A percentile compares a stretch with the other conserved stretches of the same genome.
These are phyloP conservation scores for Pseudozyma thailandica DNA, from an alignment of 1,284 basidiomycete genomes.

Conservation along the genomic window DNA sequence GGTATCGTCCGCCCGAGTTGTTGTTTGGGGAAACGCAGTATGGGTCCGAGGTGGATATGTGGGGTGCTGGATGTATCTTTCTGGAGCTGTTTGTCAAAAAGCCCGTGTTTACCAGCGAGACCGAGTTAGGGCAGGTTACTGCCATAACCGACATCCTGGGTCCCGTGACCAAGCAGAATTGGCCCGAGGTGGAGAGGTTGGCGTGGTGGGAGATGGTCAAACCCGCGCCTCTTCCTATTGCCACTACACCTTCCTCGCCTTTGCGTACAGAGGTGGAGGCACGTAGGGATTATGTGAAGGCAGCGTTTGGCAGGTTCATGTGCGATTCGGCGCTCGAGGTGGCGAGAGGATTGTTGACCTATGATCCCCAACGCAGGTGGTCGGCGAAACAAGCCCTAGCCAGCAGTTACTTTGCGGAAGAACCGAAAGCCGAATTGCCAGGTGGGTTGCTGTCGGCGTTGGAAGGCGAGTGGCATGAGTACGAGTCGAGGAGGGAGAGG, in stretches of 20 bases:
- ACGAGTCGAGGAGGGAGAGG: slow-evolving; percentile 72
- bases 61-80: slow-evolving; percentile 99
- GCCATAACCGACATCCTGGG: slow-evolving; percentile 90
- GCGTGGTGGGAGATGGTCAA: slow-evolving; percentile 99
- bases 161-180: slow-evolving; percentile 82
- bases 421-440: slow-evolving; percentile 81
- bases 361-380: slow-evolving; percentile 81
- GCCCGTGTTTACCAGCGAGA: slow-evolving; percentile 93
- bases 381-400: slow-evolving; percentile 83
- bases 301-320: slow-evolving; percentile 31
- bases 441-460: slow-evolving; percentile 70
- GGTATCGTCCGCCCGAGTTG: slow-evolving; percentile 97
- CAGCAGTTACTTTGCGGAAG: slow-evolving; percentile 82
- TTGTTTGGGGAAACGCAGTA: slow-evolving; percentile 96
- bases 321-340: slow-evolving; percentile 78
- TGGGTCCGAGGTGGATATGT: slow-evolving; percentile 99
- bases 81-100: slow-evolving; percentile 94
- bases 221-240: slow-evolving; percentile 71
- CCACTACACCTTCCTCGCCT: not conserved
- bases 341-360: slow-evolving; percentile 82
- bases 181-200: slow-evolving; percentile 83
- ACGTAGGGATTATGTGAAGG: slow-evolving; percentile 75
- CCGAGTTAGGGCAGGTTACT: slow-evolving; percentile 96
- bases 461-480: slow-evolving; percentile 95
- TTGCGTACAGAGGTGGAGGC: slow-evolving; percentile 71